phyloP scores from a whole-genome alignment of 345 rosid species.

The Physaria fendleri region DNA sequence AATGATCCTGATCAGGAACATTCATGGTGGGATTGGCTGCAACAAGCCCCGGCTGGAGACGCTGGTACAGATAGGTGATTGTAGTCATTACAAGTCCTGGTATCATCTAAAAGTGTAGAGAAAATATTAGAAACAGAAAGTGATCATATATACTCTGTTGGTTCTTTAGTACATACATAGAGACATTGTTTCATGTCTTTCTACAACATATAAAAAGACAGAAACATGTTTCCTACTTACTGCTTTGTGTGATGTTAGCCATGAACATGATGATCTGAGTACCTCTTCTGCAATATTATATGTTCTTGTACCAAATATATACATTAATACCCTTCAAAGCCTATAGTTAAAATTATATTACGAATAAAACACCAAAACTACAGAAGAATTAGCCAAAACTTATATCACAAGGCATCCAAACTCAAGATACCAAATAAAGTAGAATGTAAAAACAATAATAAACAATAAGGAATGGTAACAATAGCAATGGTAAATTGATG shows the following conservation, averaged over 20 bases:
- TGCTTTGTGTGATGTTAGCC: slow-evolving; percentile 2
- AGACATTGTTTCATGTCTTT: not conserved
- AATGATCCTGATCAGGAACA: no score
- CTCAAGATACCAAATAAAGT: not conserved
- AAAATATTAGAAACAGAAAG: not conserved
- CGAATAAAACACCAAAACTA: not conserved
- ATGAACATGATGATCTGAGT: slow-evolving; percentile 11
- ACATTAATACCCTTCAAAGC: not conserved
- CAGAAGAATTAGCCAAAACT: not conserved
- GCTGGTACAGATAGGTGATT: not conserved
- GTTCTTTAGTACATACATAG: not conserved
- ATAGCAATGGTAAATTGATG: not conserved
- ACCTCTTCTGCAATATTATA: slow-evolving; percentile 4
- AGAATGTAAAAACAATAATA: not conserved
- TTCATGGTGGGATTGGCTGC: slow-evolving; percentile 1
- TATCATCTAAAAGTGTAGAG: slow-evolving; percentile 2
- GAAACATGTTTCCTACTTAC: not conserved
- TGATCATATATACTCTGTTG: not conserved
- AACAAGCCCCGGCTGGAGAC: not conserved
- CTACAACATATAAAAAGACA: not conserved
- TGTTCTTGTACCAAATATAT: not conserved
- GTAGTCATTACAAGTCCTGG: not conserved
- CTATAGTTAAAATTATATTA: not conserved
- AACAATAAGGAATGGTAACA: not conserved
- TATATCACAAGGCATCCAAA: not conserved